These are phyloP conservation scores for Ballota nigra DNA, from an alignment of 257 asterid species.

Conservation along the genomic window DNA sequence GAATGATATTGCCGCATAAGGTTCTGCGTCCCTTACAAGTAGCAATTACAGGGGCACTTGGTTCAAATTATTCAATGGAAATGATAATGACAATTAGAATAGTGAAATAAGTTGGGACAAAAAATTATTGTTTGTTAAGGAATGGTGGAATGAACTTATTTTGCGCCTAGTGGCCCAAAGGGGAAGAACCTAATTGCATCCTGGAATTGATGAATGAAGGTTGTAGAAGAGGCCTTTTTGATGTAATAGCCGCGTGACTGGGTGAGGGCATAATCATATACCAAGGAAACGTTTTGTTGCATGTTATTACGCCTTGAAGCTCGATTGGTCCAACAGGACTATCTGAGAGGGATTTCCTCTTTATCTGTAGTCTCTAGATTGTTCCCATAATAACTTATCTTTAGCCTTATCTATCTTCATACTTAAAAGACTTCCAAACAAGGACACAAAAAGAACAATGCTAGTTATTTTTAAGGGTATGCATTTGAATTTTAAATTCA, in stretches of 20 bases:
- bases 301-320: constrained; percentile 38
- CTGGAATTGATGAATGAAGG: constrained; percentile 29
- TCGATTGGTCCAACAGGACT: constrained; percentile 44
- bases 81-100: too few relatives aligned
- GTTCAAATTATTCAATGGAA: too few relatives aligned
- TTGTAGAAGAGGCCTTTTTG: constrained; percentile 28
- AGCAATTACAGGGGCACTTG: too few relatives aligned
- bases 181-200: constrained; percentile 51
- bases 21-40: too few relatives aligned
- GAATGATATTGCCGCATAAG: too few relatives aligned
- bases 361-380: constrained; percentile 55
- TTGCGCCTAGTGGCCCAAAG: constrained; percentile 33
- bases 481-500: too few relatives aligned
- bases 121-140: neutral
- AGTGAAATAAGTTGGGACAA: too few relatives aligned
- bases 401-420: constrained; percentile 42
- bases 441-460: too few relatives aligned
- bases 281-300: constrained; percentile 29
- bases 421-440: constrained; percentile 20
- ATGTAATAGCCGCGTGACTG: constrained; percentile 23
- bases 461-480: too few relatives aligned
- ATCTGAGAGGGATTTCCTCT: constrained; percentile 45
- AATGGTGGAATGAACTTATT: neutral
- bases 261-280: constrained; percentile 24
- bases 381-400: constrained; percentile 53